Conservation (phyloP, 192 early-diverging fungal genomes). For the Kappamyces sp. region DNA sequence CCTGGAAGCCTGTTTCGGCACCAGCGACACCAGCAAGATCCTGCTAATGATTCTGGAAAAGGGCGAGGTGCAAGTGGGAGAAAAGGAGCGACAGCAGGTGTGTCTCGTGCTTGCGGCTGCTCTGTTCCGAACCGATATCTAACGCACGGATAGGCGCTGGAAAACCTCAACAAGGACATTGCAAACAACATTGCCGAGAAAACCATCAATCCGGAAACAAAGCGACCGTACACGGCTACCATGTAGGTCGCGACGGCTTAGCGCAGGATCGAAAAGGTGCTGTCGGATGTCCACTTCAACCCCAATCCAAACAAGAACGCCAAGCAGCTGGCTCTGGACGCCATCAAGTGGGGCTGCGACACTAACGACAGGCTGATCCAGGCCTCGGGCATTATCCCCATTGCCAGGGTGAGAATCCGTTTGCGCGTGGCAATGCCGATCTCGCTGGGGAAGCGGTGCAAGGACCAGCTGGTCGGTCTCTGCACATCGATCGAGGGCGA, state of each 20-base stretch:
- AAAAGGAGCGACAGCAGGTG: slow-evolving; percentile 82
- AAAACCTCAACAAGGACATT: slow-evolving; percentile 81
- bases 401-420: slow-evolving; percentile 61
- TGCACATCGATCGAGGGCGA: slow-evolving; percentile 68
- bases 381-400: slow-evolving; percentile 82
- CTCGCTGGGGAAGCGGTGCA: slow-evolving; percentile 86
- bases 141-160: slow-evolving; percentile 39
- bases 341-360: slow-evolving; percentile 44
- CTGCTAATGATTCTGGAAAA: slow-evolving; percentile 78
- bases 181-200: slow-evolving; percentile 92
- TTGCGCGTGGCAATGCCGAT: slow-evolving; percentile 69
- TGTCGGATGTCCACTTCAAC: slow-evolving; percentile 87
- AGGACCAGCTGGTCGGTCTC: slow-evolving; percentile 61
- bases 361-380: slow-evolving; percentile 61
- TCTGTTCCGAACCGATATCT: slow-evolving; percentile 10
- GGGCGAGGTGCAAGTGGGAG: slow-evolving; percentile 94
- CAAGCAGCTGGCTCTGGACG: slow-evolving; percentile 92
- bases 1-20: slow-evolving; percentile 80
- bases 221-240: slow-evolving; percentile 89
- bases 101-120: too few species aligned
- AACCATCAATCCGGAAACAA: slow-evolving; percentile 92
- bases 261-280: slow-evolving; percentile 81
- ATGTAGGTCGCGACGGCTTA: slow-evolving; percentile 39
- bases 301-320: slow-evolving; percentile 81
- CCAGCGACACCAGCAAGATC: slow-evolving; percentile 76